A percentile compares a stretch with the other conserved stretches of the same genome.
Evolutionary conservation across 805 yeast species (phyloP).

Genomic region (Wickerhamiella dianesei): DNA sequence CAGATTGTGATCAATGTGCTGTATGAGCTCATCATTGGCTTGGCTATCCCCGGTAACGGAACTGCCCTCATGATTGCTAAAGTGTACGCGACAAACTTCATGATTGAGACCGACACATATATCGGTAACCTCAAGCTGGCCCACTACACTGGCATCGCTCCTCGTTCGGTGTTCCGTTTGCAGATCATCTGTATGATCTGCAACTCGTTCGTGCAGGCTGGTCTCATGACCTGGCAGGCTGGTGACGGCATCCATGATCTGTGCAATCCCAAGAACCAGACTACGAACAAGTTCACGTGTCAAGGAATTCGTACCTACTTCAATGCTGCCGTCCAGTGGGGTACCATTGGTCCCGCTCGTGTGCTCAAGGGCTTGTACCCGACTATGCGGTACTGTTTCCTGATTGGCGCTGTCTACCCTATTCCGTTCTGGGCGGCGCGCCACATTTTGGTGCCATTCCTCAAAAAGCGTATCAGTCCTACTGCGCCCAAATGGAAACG

Average conservation of each 20-base stretch:
- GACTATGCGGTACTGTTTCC: slow-evolving; percentile 33
- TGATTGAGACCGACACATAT: slow-evolving; percentile 48
- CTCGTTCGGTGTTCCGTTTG: slow-evolving; percentile 42
- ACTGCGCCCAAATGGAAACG: slow-evolving; percentile 4
- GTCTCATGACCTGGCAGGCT: slow-evolving; percentile 25
- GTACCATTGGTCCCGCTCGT: slow-evolving; percentile 34
- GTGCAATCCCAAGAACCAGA: slow-evolving; percentile 24
- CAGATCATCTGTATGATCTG: slow-evolving; percentile 25
- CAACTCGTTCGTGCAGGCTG: slow-evolving; percentile 21
- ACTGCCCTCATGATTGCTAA: slow-evolving; percentile 37
- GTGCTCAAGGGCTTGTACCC: slow-evolving; percentile 10
- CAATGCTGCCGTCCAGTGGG: slow-evolving; percentile 33
- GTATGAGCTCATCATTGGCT: slow-evolving; percentile 38
- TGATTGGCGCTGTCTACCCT: slow-evolving; percentile 28
- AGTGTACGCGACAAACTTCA: slow-evolving; percentile 44
- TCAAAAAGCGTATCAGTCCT: background rate
- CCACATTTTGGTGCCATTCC: slow-evolving; percentile 3
- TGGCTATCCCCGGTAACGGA: slow-evolving; percentile 43
- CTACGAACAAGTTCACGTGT: slow-evolving; percentile 33
- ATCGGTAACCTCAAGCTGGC: slow-evolving; percentile 41
- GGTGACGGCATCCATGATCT: slow-evolving; percentile 20
- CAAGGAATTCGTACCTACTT: slow-evolving; percentile 32
- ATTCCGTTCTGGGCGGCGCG: slow-evolving; percentile 19
- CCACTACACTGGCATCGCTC: slow-evolving; percentile 47
- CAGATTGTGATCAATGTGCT: slow-evolving; percentile 38